Evolutionary conservation across 1,284 basidiomycete genomes (phyloP), one percentile per base, ranked within the genome.

Genomic region (Ustilago bromivora): DNA sequence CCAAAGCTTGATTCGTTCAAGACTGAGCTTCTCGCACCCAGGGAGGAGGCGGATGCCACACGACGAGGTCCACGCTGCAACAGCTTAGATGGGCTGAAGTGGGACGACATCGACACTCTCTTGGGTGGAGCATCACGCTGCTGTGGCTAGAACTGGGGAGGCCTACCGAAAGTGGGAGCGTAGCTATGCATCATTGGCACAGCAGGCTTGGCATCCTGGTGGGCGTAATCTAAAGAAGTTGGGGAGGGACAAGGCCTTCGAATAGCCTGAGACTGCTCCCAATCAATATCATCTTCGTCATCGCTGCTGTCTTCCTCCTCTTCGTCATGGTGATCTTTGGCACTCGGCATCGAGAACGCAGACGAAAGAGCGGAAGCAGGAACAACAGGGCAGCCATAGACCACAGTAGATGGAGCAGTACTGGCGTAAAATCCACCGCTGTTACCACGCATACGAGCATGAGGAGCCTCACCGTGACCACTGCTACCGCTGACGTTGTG

Each of bases 261-360:
- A n/a, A 17, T 3, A 34, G 51, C 19, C 19, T 19, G 32, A n/a
- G 65, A 53, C 23, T 35, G 41, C 38, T 63, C 66, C 61, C 66
- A 69, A 19, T 69, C 66, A 19, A 63, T 69, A 12, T 69, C 66
- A 38, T 63, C 66, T 36, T 66, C 57, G 31, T 59, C 51, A 28
- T 56, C 64, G 43, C 53, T 23, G 2, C 31, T 51, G 52, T 41
- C 46, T 17, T 56, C 52, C 6, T 47, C 34, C 12, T 12, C 12
- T 28, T 63, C 56, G 0, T 40, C 35, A 10, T 36, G 38, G 36
- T 36, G 13, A 19, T 40, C 19, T 17, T n/a, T 17, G 34, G 54
- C 34, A 23, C 19, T 40, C 23, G 54, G 53, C 11, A 31, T 38
- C 12, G 51, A 35, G 43, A 55, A 58, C 12, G 36, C 65, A 19